A percentile compares a stretch with the other conserved stretches of the same genome.
Conservation (phyloP, 345 rosid genomes). For the Boechera retrofracta region DNA sequence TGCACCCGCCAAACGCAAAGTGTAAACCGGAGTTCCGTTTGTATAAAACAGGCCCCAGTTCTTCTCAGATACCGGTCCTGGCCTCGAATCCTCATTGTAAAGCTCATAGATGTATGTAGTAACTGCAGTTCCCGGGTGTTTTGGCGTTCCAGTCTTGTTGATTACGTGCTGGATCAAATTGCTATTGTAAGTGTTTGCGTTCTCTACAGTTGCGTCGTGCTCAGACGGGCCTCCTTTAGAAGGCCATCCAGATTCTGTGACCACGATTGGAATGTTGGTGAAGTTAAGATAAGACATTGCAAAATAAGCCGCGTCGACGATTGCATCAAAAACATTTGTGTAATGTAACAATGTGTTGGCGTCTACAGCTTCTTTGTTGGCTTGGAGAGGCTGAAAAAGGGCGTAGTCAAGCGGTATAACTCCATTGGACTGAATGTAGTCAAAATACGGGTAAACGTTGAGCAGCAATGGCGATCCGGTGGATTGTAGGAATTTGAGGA, state of each 20-base stretch:
- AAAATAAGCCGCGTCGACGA: constrained; percentile 92
- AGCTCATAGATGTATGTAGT: constrained; percentile 94
- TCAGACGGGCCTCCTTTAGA: constrained; percentile 84
- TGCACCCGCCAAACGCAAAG: constrained; percentile 75
- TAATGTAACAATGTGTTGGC: constrained; percentile 93
- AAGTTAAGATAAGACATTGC: constrained; percentile 83
- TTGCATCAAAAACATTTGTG: constrained; percentile 91
- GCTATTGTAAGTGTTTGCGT: constrained; percentile 93
- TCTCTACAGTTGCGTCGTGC: constrained; percentile 74
- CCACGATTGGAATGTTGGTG: constrained; percentile 81
- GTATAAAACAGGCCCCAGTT: constrained; percentile 95
- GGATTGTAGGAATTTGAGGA: constrained; percentile 83
- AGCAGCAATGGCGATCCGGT: constrained; percentile 85
- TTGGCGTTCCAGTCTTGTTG: constrained; percentile 93
- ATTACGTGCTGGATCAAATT: constrained; percentile 89
- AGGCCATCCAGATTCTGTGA: constrained; percentile 96
- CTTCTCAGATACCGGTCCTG: constrained; percentile 74
- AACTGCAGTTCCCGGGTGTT: constrained; percentile 74
- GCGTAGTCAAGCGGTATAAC: constrained; percentile 90
- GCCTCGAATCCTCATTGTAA: constrained; percentile 85
- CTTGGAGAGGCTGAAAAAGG: constrained; percentile 87
- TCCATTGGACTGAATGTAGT: constrained; percentile 75
- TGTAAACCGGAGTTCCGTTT: constrained; percentile 71
- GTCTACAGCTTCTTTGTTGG: constrained; percentile 95
- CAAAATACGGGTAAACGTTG: constrained; percentile 89